Evolutionary conservation across 331 rosid species (phyloP).

Genomic region (Quercus lobata): DNA sequence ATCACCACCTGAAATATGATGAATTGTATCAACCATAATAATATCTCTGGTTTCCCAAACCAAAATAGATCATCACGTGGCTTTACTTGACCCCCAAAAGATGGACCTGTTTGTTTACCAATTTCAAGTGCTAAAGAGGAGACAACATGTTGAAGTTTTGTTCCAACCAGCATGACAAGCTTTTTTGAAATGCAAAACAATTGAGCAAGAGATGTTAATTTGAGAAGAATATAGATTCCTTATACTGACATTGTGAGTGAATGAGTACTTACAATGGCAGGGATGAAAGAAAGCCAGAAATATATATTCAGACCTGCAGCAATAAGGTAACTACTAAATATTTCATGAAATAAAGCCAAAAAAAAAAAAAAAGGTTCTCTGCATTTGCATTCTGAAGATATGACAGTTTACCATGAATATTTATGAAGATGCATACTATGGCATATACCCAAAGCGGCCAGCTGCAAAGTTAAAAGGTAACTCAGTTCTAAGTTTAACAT

Average conservation of each 20-base stretch:
- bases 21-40: constrained; percentile 85
- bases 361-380: background rate
- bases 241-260: constrained; percentile 1
- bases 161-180: constrained; percentile 95
- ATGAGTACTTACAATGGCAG: constrained; percentile 68
- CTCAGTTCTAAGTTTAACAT: background rate
- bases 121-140: constrained; percentile 88
- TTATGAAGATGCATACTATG: constrained; percentile 80
- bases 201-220: constrained; percentile 14
- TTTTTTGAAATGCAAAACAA: constrained; percentile 31
- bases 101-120: constrained; percentile 56
- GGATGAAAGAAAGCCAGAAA: constrained; percentile 98
- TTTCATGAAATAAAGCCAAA: constrained; percentile 19
- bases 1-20: constrained; percentile 82
- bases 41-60: constrained; percentile 79
- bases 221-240: background rate
- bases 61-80: constrained; percentile 87
- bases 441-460: constrained; percentile 93
- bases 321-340: constrained; percentile 17
- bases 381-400: background rate
- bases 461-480: constrained; percentile 45
- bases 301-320: constrained; percentile 77
- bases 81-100: constrained; percentile 65
- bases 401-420: constrained; percentile 66
- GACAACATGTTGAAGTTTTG: constrained; percentile 96